Evolutionary conservation across 2,329 filamentous ascomycete genomes (phyloP), one percentile per base, ranked within the genome.

Genomic region (Fusarium stilboides): DNA sequence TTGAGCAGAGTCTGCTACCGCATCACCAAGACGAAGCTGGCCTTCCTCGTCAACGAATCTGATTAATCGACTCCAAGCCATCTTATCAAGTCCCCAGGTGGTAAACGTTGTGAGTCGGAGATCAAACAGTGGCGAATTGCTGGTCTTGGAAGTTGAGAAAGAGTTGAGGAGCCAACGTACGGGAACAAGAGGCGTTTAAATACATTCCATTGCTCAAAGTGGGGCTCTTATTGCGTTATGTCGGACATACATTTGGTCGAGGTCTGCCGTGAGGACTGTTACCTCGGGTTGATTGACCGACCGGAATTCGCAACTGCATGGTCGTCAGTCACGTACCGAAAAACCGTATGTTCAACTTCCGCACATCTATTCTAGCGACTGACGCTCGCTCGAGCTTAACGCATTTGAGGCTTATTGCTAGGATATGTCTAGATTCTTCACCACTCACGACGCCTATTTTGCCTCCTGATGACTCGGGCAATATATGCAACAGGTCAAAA

Each of bases 21-120:
- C 55, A 28, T 63, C 60, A 14, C 60, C 60, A 19, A 59, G 13
- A 45, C 49, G 24, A 14, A 54, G n/a, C 8, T 54, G 3, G 10
- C 44, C 37, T 14, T 63, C 2, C 2, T 59, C 60, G 26, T 63
- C 36, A 9, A 63, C 20, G 17, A 63, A 63, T 55, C 28, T 45
- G 14, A 63, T 54, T 3, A 63, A 54, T 26, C 60, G 55, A 22
- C 12, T 54, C 60, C 60, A 63, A 19, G 19, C 5, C 60, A 63
- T 63, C 13, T 28, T 26, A 12, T 9, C 10, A 9, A 5, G 6
- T 17, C 15, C 15, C 17, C 6, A 4, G 19, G 17, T 8, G 24
- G 31, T 24, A 0, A 49, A 5, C 9, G 15, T 14, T n/a, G 4
- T 24, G 31, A 24, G 20, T n/a, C 8, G 22, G 2, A 15, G 6